Evolutionary conservation across 2,329 filamentous ascomycete species (phyloP), one percentile per base, ranked within the genome.

Genomic region (Sporothrix brunneoviolacea): DNA sequence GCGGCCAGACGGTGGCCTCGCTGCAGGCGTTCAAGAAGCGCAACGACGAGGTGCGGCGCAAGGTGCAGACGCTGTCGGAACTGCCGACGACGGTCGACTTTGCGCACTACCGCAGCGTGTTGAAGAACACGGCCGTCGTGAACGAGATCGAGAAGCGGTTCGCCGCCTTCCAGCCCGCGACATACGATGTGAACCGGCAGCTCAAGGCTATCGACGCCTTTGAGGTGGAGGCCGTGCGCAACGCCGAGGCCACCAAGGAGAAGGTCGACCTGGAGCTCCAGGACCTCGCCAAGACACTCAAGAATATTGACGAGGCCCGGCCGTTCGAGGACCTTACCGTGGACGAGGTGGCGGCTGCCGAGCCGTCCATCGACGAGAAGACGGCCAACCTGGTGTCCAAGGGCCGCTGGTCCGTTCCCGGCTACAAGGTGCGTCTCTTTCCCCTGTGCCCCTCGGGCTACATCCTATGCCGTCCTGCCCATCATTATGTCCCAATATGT

Each of bases 1-100:
- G 88, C 72, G 93, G 93, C 70, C 88, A 90, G 77, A 98, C 93
- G 62, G 91, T 88, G 62, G 75, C 85, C 64, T 86, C 91, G 56
- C 89, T 98, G 56, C 86, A 91, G 70, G 82, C 88, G 60, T 98
- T 98, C 86, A 98, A 98, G 83, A 93, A 95, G 84, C 91, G 93
- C 76, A 96, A 97, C 80, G 93, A 98, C 70, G 91, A 96, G 70
- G 91, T 89, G 68, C 91, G 91, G 74, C 91, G 93, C 77, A 91
- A 91, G 76, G 80, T 98, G 56, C 83, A 86, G 71, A 64, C 82
- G 57, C 88, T 98, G 53, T 83, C 82, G 58, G 89, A 95, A 73
- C 84, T 86, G 69, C 76, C 91, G 59, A 88, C 89, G 65, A 81
- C 82, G 53, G 82, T 98, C 74, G 90, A 98, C 80, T 97, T 98